Base-by-base conservation (phyloP, 2,329 filamentous ascomycete genomes). In the Colletotrichum sansevieriae region DNA sequence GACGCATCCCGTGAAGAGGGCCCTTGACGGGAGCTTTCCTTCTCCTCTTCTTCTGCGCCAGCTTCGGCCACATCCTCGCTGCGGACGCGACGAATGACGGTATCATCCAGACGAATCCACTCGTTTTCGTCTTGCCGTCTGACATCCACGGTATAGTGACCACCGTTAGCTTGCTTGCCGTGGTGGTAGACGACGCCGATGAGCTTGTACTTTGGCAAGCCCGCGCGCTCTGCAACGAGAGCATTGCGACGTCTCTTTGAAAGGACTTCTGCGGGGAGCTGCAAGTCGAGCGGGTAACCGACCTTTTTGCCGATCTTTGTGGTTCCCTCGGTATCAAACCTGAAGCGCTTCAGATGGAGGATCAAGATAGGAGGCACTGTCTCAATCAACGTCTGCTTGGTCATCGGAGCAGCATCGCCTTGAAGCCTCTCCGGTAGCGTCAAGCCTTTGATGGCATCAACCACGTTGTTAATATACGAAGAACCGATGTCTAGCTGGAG, bases 301-400 rank as follows among this genome's bases (percentile, higher is more conserved):
- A 99, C 87, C 83, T 95, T 97, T 84, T 98, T 99, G 93, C 95
- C 98, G 72, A 98, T 97, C 84, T 99, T 99, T 75, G 97, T 92
- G 0, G 94, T 97, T 25, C 94, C 94, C 66, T 91, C 88, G 70
- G 90, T 93, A 75, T 98, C 94, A 75, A 97, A 98, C 75, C 98
- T 94, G 85, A 99, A 99, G 51, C 96, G 93, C 83, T 99, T 99
- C 47, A 99, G 86, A 76, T 99, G 96, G 9, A 99, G 87, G 62
- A 98, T 97, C 12, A 99, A 87, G 4, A 98, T 93, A 0, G 94
- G 93, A 0, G 96, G 96, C 15, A 98, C 84, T 1, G 90, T 93
- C 75, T 98, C 95, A 71, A 99, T 97, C 73, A 97, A 94, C 2
- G 97, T 91, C 78, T 98, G 96, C 82, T 98, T 99, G 37, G 93